Base-by-base conservation (phyloP, 495 filamentous ascomycete genomes). In the Aspergillus campestris region DNA sequence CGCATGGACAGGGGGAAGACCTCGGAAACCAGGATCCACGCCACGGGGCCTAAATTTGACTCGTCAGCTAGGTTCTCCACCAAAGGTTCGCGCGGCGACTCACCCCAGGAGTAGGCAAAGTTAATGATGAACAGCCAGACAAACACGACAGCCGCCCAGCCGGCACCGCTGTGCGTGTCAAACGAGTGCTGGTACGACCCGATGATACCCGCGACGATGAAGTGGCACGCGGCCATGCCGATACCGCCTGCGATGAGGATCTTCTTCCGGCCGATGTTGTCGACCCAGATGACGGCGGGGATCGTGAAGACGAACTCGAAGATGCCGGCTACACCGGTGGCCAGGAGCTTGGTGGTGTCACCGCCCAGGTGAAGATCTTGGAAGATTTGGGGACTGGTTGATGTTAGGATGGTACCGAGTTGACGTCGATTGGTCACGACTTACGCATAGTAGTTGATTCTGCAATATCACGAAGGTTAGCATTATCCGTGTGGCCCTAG, bases 311-410 rank as follows among this genome's bases (percentile, higher is more conserved):
- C 66, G 62, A 88, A 86, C 57, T 87, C 83, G 10, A 86, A 61
- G 13, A 84, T 83, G 53, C 86, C 87, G 48, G 82, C 83, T n/a
- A 87, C 72, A 13, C 83, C 82, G 2, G 81, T 84, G 1, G 80
- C 81, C n/a, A 86, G 73, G 38, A 87, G 70, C 49, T 78, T 78
- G 47, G 79, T 72, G 51, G 86, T 79, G 42, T 60, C 73, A 31
- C 50, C 64, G 33, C 53, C 55, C 3, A 67, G 50, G 2, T 59
- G 44, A 41, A 72, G 64, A 15, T 57, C 51, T 24, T 56, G 34
- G 56, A 71, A 65, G 39, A 71, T 62, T 51, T 56, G 59, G n/a
- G 61, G 67, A 3, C 61, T 64, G 24, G 8, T 24, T 6, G 14
- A n/a, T 31, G 44, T 56, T 37, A 54, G 52, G 15, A 1, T 44